Percentiles rank a stretch among this genome's conserved stretches.
phyloP scores from a whole-genome alignment of 208 protist genomes.

The Acanthamoeba quina region DNA sequence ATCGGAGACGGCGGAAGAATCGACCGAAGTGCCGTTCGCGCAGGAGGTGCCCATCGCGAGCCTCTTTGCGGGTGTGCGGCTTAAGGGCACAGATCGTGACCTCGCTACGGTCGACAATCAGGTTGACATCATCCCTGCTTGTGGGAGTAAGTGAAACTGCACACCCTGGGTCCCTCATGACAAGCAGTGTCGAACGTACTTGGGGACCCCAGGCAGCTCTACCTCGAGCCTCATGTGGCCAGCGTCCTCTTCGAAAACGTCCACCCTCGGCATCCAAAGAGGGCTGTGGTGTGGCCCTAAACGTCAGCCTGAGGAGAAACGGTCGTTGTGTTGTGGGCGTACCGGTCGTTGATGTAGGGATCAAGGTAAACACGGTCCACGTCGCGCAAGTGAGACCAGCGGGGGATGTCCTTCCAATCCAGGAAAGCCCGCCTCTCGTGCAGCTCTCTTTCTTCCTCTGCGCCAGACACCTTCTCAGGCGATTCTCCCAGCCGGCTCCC shows the following conservation, averaged over 20 bases:
- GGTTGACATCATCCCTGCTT: constrained; percentile 24
- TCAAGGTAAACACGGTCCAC: neutral
- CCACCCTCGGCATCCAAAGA: constrained; percentile 15
- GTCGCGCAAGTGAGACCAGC: constrained; percentile 9
- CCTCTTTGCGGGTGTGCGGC: constrained; percentile 9
- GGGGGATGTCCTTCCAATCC: constrained; percentile 45
- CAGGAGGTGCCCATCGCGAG: neutral
- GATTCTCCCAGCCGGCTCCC: no score
- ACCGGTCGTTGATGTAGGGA: neutral
- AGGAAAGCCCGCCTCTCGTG: neutral
- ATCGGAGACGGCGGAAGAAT: neutral
- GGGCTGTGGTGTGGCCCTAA: no score
- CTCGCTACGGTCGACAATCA: neutral
- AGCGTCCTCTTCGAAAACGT: constrained; percentile 6
- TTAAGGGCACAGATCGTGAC: constrained; percentile 16
- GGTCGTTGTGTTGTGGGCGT: neutral
- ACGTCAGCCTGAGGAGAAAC: no score
- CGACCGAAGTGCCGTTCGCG: constrained; percentile 36
- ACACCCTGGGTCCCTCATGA: neutral
- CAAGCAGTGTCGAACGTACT: neutral
- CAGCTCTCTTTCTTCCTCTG: neutral
- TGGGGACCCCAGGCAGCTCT: constrained; percentile 19
- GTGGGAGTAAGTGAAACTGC: neutral
- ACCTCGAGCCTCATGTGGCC: neutral
- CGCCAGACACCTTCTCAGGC: neutral